Evolutionary conservation across 108 stramenopile genomes (phyloP), one percentile per base, ranked within the genome.

Genomic region (Cyclotella cryptica): DNA sequence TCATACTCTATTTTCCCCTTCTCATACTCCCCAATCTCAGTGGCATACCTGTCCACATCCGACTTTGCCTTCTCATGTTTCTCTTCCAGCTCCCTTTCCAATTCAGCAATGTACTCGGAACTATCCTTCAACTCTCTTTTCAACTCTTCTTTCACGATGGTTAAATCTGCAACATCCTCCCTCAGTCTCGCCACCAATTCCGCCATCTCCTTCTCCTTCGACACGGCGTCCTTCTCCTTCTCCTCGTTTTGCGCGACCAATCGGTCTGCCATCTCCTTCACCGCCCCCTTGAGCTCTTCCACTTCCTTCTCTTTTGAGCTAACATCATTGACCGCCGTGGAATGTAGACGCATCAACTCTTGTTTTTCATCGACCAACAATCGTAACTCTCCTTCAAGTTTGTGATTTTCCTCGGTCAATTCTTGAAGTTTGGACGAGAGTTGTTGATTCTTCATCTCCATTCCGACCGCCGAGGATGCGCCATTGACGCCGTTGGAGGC

Each of bases 351-450:
- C 40, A 60, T 43, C 44, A 82, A 43, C 9, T 71, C 55, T 27
- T 64, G 53, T 55, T 75, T 82, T 52, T 82, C 81, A 45, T 54
- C 63, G 17, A 82, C 74, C 18, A 81, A 47, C 39, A 81, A 47
- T 57, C 73, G 80, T 30, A 81, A 41, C 43, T 82, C 74, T 13
- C 66, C 68, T 39, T 75, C 74, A 19, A 82, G 47, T 40, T 82
- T 74, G 22, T 65, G 81, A 72, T 82, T 82, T 61, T 82, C 74
- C 11, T 72, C 74, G 12, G 55, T 72, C 62, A 82, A 41, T n/a
- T 71, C 69, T 26, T 60, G 19, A 6, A 82, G 27, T 35, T 69
- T 62, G 7, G 12, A 22, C 19, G 71, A 55, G 1, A 76, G 42
- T 28, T 42, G 57, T 26, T 64, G 53, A 47, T 62, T 62, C 51